phyloP scores from a whole-genome alignment of 1,139 yeast species.

The Zygosaccharomyces sapae region DNA sequence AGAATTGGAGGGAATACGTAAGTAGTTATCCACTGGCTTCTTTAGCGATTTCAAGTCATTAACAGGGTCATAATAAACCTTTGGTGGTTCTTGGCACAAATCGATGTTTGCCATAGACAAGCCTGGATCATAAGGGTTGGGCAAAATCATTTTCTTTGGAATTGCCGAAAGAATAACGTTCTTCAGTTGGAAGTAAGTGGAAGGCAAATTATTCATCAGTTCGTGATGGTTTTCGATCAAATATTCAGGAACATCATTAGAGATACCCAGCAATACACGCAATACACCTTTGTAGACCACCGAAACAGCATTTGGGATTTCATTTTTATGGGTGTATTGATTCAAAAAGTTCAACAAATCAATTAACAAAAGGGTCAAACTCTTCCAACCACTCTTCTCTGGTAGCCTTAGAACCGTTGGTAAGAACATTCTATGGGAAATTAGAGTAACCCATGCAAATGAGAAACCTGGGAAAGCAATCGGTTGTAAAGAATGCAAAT shows the following conservation, averaged over 20 bases:
- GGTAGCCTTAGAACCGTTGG: conserved; percentile 68
- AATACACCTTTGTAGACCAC: conserved; percentile 85
- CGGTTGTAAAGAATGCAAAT: conserved; percentile 76
- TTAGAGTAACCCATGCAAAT: conserved; percentile 89
- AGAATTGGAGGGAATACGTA: conserved; percentile 73
- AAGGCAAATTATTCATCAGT: conserved; percentile 67
- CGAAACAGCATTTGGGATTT: conserved; percentile 60
- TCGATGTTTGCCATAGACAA: conserved; percentile 41
- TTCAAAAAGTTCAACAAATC: conserved; percentile 64
- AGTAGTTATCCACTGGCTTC: conserved; percentile 73
- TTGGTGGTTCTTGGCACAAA: conserved; percentile 44
- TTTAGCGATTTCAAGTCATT: conserved; percentile 61
- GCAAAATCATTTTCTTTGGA: conserved; percentile 58
- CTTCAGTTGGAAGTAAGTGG: conserved; percentile 73
- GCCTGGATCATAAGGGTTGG: conserved; percentile 79
- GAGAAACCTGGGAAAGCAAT: conserved; percentile 89
- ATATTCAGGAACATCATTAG: conserved; percentile 87
- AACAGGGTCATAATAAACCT: conserved; percentile 55
- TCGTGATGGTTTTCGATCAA: conserved; percentile 77
- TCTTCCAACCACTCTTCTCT: conserved; percentile 55
- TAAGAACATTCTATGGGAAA: conserved; percentile 85
- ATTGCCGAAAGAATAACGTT: conserved; percentile 81
- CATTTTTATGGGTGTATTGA: conserved; percentile 43
- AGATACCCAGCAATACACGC: conserved; percentile 69
- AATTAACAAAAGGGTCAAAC: conserved; percentile 56